Evolutionary conservation across 768 basidiomycete species (phyloP).

Genomic region (Tricholomella constricta): DNA sequence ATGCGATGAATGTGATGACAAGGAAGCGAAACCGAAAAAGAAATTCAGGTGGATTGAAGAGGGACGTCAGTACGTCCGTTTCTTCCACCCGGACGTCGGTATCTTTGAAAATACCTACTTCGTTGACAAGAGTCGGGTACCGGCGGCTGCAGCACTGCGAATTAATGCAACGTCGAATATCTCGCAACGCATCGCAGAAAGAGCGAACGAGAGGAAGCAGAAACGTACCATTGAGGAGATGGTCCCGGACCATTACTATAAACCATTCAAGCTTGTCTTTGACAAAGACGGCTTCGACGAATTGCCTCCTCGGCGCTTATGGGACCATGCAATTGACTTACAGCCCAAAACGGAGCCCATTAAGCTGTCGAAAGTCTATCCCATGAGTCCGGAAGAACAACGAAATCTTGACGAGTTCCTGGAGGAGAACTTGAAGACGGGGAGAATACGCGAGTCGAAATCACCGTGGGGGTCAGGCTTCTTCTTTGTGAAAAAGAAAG

Average conservation of each 20-base stretch:
- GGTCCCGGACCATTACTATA: too few species aligned
- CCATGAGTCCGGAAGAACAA: slow-evolving; percentile 32
- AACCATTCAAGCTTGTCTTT: too few species aligned
- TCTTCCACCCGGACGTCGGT: background rate
- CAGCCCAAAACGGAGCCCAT: slow-evolving; percentile 29
- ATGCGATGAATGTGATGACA: background rate
- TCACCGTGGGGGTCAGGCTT: slow-evolving; percentile 26
- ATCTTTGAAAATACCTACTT: too few species aligned
- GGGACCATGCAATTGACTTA: slow-evolving; percentile 38
- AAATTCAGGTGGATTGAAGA: slow-evolving; percentile 1
- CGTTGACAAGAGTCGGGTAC: background rate
- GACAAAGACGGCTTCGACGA: too few species aligned
- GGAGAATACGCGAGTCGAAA: slow-evolving; percentile 25
- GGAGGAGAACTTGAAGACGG: too few species aligned
- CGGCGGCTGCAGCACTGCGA: background rate
- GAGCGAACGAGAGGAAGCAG: background rate
- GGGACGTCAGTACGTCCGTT: background rate
- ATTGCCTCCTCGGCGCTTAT: slow-evolving; percentile 31
- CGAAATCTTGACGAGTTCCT: slow-evolving; percentile 25
- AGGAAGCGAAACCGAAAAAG: background rate
- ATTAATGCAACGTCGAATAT: too few species aligned
- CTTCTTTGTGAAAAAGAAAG: too few species aligned
- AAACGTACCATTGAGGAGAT: too few species aligned
- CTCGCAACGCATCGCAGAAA: background rate
- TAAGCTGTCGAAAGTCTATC: slow-evolving; percentile 31